Evolutionary conservation across 306 rosid species (phyloP).

Genomic region (Potentilla sterilis): DNA sequence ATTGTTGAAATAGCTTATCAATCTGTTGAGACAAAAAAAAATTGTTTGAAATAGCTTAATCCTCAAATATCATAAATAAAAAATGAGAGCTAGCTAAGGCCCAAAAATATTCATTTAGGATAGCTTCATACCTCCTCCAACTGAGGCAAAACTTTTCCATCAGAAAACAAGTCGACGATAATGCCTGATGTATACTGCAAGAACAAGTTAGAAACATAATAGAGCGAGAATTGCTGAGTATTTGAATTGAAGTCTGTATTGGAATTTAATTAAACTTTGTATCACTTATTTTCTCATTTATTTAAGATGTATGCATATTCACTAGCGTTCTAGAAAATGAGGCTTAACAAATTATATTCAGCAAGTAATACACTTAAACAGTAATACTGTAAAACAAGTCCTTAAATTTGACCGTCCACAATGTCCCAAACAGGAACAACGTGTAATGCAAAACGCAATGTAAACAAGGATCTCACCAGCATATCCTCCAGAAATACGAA

Average conservation of each 20-base stretch:
- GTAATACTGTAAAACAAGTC: background rate
- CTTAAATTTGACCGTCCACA: background rate
- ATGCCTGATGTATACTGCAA: conserved; percentile 61
- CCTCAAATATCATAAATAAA: background rate
- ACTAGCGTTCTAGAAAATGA: background rate
- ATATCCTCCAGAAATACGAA: conserved; percentile 52
- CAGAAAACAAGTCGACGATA: conserved; percentile 75
- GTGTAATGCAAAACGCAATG: conserved; percentile 16
- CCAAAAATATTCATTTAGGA: conserved; percentile 13
- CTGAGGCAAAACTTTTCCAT: conserved; percentile 75
- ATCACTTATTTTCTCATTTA: background rate
- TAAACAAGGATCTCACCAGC: conserved; percentile 66
- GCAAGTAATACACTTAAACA: conserved; percentile 15
- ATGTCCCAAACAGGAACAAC: conserved; percentile 6
- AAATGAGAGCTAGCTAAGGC: conserved; percentile 12
- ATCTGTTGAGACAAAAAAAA: background rate
- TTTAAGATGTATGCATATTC: background rate
- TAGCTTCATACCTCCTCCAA: conserved; percentile 65
- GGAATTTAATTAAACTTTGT: background rate
- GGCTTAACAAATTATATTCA: conserved; percentile 1
- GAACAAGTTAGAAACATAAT: conserved; percentile 34
- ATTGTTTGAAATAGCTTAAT: background rate
- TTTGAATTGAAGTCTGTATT: background rate
- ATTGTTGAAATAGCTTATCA: background rate
- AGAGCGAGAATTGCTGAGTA: conserved; percentile 7